Evolutionary conservation across 768 basidiomycete species (phyloP).

Genomic region (Imleria badia): DNA sequence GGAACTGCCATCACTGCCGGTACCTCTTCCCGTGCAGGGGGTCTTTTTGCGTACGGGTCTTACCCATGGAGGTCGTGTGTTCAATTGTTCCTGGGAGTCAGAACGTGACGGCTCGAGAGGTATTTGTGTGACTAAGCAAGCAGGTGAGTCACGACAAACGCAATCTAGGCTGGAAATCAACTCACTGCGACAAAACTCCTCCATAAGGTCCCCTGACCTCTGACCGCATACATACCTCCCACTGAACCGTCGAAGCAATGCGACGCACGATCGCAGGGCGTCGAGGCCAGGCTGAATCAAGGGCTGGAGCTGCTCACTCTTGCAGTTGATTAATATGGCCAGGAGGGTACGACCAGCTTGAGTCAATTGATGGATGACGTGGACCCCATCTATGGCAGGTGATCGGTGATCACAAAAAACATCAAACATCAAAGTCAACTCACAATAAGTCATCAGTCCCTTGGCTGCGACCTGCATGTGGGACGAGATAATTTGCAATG

Average conservation of each 20-base stretch:
- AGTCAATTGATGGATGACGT: conserved; percentile 93
- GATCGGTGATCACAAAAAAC: conserved; percentile 11
- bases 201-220: conserved; percentile 88
- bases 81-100: conserved; percentile 47
- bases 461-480: conserved; percentile 85
- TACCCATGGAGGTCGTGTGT: conserved; percentile 78
- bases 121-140: conserved; percentile 69
- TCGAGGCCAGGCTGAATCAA: conserved; percentile 82
- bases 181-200: conserved; percentile 88
- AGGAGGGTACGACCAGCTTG: conserved; percentile 91
- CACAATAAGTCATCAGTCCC: conserved; percentile 93
- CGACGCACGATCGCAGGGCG: conserved; percentile 83
- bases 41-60: conserved; percentile 83
- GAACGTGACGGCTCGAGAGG: conserved; percentile 71
- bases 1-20: conserved; percentile 44
- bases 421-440: conserved; percentile 33
- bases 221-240: conserved; percentile 91
- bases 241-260: conserved; percentile 84
- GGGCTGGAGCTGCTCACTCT: conserved; percentile 71
- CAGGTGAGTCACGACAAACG: conserved; percentile 8
- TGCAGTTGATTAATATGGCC: conserved; percentile 84
- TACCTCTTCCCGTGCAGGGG: conserved; percentile 44
- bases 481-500: conserved; percentile 77
- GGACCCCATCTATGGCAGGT: conserved; percentile 71
- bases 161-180: conserved; percentile 9